Conservation (phyloP, 2,329 filamentous ascomycete genomes). For the Cladosporium oxysporum region DNA sequence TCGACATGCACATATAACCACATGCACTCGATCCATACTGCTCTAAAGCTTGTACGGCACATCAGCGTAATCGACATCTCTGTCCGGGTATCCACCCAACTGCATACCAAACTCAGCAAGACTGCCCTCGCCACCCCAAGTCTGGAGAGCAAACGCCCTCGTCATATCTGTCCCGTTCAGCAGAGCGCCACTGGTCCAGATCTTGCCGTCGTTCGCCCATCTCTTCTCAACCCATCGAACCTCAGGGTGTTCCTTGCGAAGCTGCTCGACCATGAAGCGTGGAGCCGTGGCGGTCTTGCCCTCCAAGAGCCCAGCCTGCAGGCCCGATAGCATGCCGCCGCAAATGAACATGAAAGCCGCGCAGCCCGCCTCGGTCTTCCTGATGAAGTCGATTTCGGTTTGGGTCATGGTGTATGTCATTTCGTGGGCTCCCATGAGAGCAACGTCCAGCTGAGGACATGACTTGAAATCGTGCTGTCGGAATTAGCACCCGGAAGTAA, state of each 20-base stretch:
- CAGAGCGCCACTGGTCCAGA: slow-evolving; percentile 39
- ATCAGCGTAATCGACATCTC: slow-evolving; percentile 12
- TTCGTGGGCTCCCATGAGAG: slow-evolving; percentile 44
- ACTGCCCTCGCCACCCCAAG: slow-evolving; percentile 29
- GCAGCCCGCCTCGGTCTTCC: slow-evolving; percentile 39
- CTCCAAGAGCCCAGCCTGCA: slow-evolving; percentile 40
- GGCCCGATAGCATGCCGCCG: slow-evolving; percentile 39
- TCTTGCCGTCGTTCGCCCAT: slow-evolving; percentile 35
- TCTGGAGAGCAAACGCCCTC: slow-evolving; percentile 32
- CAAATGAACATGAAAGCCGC: slow-evolving; percentile 46
- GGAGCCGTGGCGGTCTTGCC: slow-evolving; percentile 45
- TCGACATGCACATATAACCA: neutral
- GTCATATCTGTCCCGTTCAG: slow-evolving; percentile 39
- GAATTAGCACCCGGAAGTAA: neutral
- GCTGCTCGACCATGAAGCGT: slow-evolving; percentile 30
- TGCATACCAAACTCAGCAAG: slow-evolving; percentile 25
- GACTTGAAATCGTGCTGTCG: slow-evolving; percentile 43
- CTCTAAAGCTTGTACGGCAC: neutral
- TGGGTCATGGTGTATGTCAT: slow-evolving; percentile 35
- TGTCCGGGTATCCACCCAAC: slow-evolving; percentile 18
- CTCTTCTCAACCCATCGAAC: slow-evolving; percentile 43
- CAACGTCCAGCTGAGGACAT: slow-evolving; percentile 46
- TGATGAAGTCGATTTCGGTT: slow-evolving; percentile 41
- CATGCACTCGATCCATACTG: neutral
- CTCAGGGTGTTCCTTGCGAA: slow-evolving; percentile 35